Conservation (phyloP, 2,329 filamentous ascomycete genomes). For the Microsporum audouinii region DNA sequence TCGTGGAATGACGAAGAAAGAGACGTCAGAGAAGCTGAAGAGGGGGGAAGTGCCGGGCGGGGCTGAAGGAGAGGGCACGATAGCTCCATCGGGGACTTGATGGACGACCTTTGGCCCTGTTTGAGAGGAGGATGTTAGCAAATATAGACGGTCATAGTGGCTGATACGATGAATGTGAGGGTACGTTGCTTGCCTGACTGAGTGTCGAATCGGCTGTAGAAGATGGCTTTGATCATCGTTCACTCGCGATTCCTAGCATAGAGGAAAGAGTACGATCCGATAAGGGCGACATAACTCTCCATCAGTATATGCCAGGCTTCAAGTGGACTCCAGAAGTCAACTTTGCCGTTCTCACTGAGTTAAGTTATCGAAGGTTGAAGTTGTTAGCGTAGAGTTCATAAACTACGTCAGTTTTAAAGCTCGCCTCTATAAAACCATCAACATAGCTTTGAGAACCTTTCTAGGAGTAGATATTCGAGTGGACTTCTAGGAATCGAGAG, state of each 20-base stretch:
- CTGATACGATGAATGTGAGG: background rate
- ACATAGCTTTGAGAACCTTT: too few species aligned
- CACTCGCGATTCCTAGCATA: background rate
- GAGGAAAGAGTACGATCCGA: background rate
- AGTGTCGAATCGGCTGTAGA: slow-evolving; percentile 56
- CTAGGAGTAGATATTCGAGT: too few species aligned
- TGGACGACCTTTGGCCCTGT: slow-evolving; percentile 52
- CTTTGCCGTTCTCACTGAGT: too few species aligned
- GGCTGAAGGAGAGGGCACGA: slow-evolving; percentile 38
- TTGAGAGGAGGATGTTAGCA: background rate
- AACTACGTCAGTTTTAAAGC: too few species aligned
- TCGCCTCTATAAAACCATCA: too few species aligned
- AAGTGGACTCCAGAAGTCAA: background rate
- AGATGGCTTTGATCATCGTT: slow-evolving; percentile 51
- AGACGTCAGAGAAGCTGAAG: slow-evolving; percentile 74
- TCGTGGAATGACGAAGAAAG: slow-evolving; percentile 86
- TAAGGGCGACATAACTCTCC: slow-evolving; percentile 3
- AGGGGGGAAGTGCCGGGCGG: slow-evolving; percentile 48
- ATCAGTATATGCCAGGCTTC: background rate
- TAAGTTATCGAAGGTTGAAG: too few species aligned
- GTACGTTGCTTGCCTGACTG: slow-evolving; percentile 36
- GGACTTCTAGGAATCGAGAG: background rate
- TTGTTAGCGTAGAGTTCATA: too few species aligned
- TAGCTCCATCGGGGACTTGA: slow-evolving; percentile 52
- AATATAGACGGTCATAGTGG: background rate